Base-by-base conservation (phyloP, 805 yeast species). In the Candida jianshihensis region DNA sequence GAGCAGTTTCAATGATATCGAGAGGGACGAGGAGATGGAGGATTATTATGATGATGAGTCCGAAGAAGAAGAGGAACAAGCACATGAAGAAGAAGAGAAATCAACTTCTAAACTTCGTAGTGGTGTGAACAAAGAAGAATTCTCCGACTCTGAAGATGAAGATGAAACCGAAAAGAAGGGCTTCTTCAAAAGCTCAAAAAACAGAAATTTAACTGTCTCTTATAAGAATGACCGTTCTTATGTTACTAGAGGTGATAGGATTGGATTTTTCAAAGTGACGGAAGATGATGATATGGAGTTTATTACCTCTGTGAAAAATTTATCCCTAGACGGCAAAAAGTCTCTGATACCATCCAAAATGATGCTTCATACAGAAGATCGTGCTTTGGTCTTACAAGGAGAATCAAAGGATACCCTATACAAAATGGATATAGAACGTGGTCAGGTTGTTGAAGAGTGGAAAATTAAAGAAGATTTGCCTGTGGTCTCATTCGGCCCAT, bases 371-470 rank as follows among this genome's bases (percentile, higher is more conserved):
- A 73, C 75, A 49, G 78, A 77, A 46, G 96, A 88, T 60, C 64
- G 74, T 19, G 58, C 75, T 0, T 68, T 88, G 69, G 65, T 88
- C 20, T 53, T 88, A 47, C 85, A 81, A 49, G 78, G 75, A 50
- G 62, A 66, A 3, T 51, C 57, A 4, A 60, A 68, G 17, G 61
- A 66, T 30, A 68, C 64, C 21, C 54, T 88, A 33, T 84, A 70
- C 60, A 73, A 75, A 46, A 73, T 87, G 87, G 96, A 88, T 61
- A 59, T 88, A 33, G 82, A 74, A 51, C 70, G 76, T 39, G 96
- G 96, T 12, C 66, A 78, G 51, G 70, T 88, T 36, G 81, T 88
- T n/a, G 96, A 88, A 54, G 92, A 85, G 53, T 88, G 95, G 92
- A 61, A 70, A 25, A 66, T 82, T 16, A 70, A 71, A 35, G 65